A percentile compares a stretch with the other conserved stretches of the same genome.
These are phyloP conservation scores for Austroboletus eburneus DNA, from an alignment of 768 basidiomycete genomes.

Conservation along the genomic window DNA sequence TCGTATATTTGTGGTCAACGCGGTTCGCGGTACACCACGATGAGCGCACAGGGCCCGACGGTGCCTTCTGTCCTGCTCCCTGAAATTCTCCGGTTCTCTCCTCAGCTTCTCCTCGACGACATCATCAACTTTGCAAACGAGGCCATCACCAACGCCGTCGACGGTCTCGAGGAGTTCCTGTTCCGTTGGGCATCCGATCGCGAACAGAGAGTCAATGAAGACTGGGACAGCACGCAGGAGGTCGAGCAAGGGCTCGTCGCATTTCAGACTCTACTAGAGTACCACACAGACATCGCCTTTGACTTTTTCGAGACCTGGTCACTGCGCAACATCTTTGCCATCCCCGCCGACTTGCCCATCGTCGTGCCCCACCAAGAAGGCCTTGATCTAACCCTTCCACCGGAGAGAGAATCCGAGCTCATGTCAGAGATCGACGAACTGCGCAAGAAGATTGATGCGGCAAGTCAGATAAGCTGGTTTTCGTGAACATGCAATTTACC, in stretches of 20 bases:
- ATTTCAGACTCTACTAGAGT: conserved; percentile 85
- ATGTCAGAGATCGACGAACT: conserved; percentile 67
- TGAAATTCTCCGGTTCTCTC: conserved; percentile 77
- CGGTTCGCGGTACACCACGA: conserved; percentile 12
- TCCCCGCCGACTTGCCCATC: conserved; percentile 63
- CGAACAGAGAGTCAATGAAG: conserved; percentile 39
- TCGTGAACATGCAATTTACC: conserved; percentile 7
- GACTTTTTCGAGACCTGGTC: conserved; percentile 93
- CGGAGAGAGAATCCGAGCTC: conserved; percentile 57
- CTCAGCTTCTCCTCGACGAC: conserved; percentile 81
- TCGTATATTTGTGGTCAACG: conserved; percentile 12
- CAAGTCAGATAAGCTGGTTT: conserved; percentile 34
- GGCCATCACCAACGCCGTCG: conserved; percentile 71
- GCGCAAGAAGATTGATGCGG: conserved; percentile 63
- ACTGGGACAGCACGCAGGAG: conserved; percentile 63
- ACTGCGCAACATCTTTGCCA: conserved; percentile 80
- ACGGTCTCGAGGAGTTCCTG: conserved; percentile 76
- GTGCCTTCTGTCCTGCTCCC: conserved; percentile 25
- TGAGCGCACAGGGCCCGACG: conserved; percentile 27
- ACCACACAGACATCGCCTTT: conserved; percentile 85
- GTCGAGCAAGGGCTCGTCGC: conserved; percentile 78
- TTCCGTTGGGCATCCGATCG: conserved; percentile 71
- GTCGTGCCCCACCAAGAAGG: conserved; percentile 75
- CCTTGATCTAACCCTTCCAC: conserved; percentile 57
- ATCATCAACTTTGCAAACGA: conserved; percentile 81